Evolutionary conservation across 2,329 filamentous ascomycete species (phyloP).

Genomic region (Daldinia sp.): DNA sequence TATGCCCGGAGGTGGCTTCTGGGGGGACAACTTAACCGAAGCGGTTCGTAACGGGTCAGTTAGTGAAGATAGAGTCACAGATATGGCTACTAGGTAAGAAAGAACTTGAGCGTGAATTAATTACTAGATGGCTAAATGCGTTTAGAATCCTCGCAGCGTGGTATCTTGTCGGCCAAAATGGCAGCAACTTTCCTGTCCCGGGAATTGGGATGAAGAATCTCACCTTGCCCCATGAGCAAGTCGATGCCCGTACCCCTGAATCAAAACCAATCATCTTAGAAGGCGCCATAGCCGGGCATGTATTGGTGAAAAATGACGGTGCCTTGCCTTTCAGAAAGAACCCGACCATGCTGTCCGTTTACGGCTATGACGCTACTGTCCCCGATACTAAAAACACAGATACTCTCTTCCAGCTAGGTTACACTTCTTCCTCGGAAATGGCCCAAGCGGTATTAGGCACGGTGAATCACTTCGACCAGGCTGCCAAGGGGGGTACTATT

Average conservation of each 20-base stretch:
- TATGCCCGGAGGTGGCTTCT: constrained; percentile 66
- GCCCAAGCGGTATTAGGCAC: constrained; percentile 54
- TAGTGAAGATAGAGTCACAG: constrained; percentile 73
- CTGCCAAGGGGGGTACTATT: constrained; percentile 60
- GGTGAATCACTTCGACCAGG: constrained; percentile 56
- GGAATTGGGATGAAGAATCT: constrained; percentile 70
- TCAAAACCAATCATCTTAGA: constrained; percentile 56
- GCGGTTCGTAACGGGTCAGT: constrained; percentile 82
- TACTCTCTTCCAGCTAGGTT: constrained; percentile 54
- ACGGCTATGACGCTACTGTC: constrained; percentile 70
- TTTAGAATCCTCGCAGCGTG: constrained; percentile 69
- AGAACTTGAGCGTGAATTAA: constrained; percentile 40
- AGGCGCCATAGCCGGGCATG: constrained; percentile 69
- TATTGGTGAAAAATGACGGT: constrained; percentile 78
- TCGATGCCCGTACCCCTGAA: constrained; percentile 59
- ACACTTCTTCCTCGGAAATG: constrained; percentile 58
- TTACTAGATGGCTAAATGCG: constrained; percentile 46
- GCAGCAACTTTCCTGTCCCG: constrained; percentile 53
- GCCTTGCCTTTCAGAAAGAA: constrained; percentile 68
- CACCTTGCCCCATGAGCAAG: constrained; percentile 52
- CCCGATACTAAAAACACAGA: constrained; percentile 59
- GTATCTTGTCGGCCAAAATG: constrained; percentile 64
- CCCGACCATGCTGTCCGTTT: constrained; percentile 64
- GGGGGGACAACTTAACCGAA: constrained; percentile 73
- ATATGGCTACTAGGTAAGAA: constrained; percentile 75